These are phyloP conservation scores for Neopestalotiopsis clavispora DNA, from an alignment of 2,329 filamentous ascomycete genomes.

Conservation along the genomic window DNA sequence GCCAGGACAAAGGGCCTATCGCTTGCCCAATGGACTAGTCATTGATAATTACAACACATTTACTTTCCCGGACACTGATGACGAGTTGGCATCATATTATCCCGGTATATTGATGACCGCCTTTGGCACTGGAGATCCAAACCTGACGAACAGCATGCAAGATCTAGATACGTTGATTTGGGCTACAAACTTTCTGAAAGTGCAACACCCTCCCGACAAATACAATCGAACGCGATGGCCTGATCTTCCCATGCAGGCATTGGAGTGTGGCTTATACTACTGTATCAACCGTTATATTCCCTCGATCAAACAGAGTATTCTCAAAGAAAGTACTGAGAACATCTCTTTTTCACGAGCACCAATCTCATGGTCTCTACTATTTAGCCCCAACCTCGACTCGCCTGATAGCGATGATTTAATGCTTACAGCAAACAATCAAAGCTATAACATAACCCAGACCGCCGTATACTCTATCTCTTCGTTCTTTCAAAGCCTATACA, in stretches of 20 bases:
- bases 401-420: neutral
- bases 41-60: neutral
- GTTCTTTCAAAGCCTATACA: neutral
- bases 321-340: neutral
- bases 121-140: neutral
- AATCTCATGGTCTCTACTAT: no score
- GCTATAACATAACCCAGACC: neutral
- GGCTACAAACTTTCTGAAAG: conserved; percentile 1
- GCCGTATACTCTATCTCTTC: neutral
- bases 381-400: no score
- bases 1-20: neutral
- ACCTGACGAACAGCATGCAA: neutral
- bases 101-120: neutral
- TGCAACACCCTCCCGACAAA: neutral
- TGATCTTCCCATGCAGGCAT: neutral
- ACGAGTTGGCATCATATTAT: neutral
- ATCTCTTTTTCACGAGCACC: neutral
- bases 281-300: conserved; percentile 6
- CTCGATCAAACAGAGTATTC: neutral
- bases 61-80: neutral
- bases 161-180: conserved; percentile 12
- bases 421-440: neutral
- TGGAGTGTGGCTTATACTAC: conserved; percentile 14
- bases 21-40: neutral
- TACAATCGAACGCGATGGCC: neutral